A percentile compares a stretch with the other conserved stretches of the same genome.
These are phyloP conservation scores for Aquilaria agallochum DNA, from an alignment of 441 rosid genomes.

Conservation along the genomic window DNA sequence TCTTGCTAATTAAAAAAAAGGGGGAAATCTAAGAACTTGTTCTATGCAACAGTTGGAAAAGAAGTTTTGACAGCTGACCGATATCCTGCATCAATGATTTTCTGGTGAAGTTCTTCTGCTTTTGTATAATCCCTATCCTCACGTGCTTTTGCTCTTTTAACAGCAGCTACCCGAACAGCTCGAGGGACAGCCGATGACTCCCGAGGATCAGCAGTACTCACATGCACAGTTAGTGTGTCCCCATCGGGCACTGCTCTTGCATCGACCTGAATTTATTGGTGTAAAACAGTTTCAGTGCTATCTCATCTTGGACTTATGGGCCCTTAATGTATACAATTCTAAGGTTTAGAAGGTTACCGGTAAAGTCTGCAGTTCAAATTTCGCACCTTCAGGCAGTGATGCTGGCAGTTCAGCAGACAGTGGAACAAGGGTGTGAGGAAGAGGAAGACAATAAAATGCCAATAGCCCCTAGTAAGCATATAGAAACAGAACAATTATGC, in stretches of 20 bases:
- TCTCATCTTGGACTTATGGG: not conserved
- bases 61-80: constrained; percentile 27
- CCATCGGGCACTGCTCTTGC: constrained; percentile 74
- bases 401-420: constrained; percentile 33
- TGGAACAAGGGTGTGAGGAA: constrained; percentile 41
- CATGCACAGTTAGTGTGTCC: constrained; percentile 73
- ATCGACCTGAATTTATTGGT: constrained; percentile 52
- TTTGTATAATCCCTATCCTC: constrained; percentile 39
- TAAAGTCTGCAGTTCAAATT: constrained; percentile 58
- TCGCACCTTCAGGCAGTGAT: constrained; percentile 55
- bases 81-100: constrained; percentile 63
- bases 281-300: not conserved
- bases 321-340: not conserved
- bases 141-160: constrained; percentile 53
- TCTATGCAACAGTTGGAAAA: not conserved
- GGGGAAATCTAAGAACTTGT: not conserved
- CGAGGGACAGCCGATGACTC: constrained; percentile 59
- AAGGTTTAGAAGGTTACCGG: constrained; percentile 37
- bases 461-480: constrained; percentile 51
- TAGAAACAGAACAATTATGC: not conserved
- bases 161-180: constrained; percentile 54
- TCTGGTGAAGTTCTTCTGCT: constrained; percentile 70
- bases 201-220: constrained; percentile 42
- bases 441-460: constrained; percentile 81
- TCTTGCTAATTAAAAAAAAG: too few relatives aligned